phyloP scores from a whole-genome alignment of 805 yeast genomes.

The Kazachstania bromeliacearum region DNA sequence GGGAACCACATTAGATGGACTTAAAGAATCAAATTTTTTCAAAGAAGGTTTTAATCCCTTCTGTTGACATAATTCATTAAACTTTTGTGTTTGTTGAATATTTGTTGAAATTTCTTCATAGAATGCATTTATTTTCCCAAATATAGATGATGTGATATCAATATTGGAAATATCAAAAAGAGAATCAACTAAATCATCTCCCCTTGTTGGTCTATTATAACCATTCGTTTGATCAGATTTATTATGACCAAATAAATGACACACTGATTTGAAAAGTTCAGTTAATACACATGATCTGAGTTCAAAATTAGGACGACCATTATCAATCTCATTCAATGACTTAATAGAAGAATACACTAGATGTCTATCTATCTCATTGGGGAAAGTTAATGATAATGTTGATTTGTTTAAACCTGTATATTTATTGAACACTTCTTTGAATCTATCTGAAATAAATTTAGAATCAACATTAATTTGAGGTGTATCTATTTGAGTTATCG shows the following conservation, averaged over 20 bases:
- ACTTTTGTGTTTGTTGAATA: conserved; percentile 1
- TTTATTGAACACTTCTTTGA: conserved; percentile 3
- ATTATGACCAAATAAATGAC: conserved; percentile 3
- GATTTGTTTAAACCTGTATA: conserved; percentile 5
- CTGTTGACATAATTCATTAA: background rate
- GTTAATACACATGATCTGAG: conserved; percentile 1
- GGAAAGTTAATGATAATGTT: conserved; percentile 6
- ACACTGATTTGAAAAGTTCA: conserved; percentile 1
- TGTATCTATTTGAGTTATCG: conserved; percentile 2
- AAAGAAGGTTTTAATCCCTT: background rate
- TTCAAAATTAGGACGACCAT: background rate
- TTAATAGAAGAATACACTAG: background rate
- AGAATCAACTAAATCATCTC: conserved; percentile 6
- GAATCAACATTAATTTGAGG: background rate
- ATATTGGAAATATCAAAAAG: conserved; percentile 6
- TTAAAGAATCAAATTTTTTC: conserved; percentile 5
- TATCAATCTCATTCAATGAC: background rate
- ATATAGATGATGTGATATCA: conserved; percentile 9
- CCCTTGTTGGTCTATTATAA: background rate
- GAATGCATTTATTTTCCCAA: conserved; percentile 11
- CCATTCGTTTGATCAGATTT: background rate
- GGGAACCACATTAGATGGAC: conserved; percentile 5
- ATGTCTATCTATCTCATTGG: conserved; percentile 1
- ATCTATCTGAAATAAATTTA: conserved; percentile 1
- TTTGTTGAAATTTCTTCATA: conserved; percentile 7